These are phyloP conservation scores for Lepiota brunneoincarnata DNA, from an alignment of 768 basidiomycete species.

Conservation along the genomic window DNA sequence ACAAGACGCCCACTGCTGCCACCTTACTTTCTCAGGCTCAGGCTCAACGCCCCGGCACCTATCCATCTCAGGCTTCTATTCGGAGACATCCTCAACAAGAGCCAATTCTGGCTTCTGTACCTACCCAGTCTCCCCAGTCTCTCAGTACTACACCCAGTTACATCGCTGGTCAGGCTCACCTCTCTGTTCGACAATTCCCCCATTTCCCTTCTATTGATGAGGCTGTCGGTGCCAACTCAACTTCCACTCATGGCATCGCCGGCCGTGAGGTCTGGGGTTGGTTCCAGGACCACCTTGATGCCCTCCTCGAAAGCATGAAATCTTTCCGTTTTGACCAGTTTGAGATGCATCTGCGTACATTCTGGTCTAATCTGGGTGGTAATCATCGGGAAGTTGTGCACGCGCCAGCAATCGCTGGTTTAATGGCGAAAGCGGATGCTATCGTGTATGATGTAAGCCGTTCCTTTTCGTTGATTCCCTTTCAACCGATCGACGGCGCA, in stretches of 20 bases:
- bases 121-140: constrained; percentile 56
- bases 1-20: constrained; percentile 85
- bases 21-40: constrained; percentile 77
- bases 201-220: constrained; percentile 88
- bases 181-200: constrained; percentile 73
- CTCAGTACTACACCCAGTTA: constrained; percentile 40
- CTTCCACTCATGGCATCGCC: constrained; percentile 73
- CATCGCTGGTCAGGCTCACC: constrained; percentile 46
- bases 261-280: constrained; percentile 88
- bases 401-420: constrained; percentile 81
- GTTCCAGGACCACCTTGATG: constrained; percentile 90
- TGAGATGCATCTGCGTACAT: constrained; percentile 80
- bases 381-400: constrained; percentile 86
- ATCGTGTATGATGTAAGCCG: constrained; percentile 86
- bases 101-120: constrained; percentile 42
- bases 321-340: constrained; percentile 86
- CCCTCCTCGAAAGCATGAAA: constrained; percentile 73
- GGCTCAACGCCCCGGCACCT: constrained; percentile 54
- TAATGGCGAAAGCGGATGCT: constrained; percentile 89
- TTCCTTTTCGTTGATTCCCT: constrained; percentile 1
- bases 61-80: constrained; percentile 73
- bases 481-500: constrained; percentile 13
- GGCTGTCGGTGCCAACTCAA: constrained; percentile 70
- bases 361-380: constrained; percentile 76
- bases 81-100: constrained; percentile 70